Conservation (phyloP, 768 basidiomycete genomes). For the Strobilomyces echinocephalus region DNA sequence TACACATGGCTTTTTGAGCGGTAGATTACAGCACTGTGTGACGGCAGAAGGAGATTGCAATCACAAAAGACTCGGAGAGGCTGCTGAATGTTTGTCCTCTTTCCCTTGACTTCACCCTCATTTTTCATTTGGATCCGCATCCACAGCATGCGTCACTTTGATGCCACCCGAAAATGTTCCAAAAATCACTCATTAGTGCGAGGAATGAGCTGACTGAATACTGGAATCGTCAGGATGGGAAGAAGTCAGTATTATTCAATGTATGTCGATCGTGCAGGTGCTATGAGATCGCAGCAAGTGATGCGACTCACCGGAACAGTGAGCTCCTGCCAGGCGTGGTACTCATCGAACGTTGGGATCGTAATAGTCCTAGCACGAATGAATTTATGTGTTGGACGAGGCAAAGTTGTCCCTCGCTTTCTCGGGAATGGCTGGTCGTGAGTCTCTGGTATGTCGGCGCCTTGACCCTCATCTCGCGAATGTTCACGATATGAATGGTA, state of each 20-base stretch:
- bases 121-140: slow-evolving; percentile 55
- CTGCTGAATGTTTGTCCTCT: slow-evolving; percentile 39
- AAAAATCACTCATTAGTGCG: slow-evolving; percentile 46
- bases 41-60: no score
- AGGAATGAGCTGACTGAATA: slow-evolving; percentile 58
- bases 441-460: slow-evolving; percentile 26
- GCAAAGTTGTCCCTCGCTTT: slow-evolving; percentile 59
- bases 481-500: slow-evolving; percentile 81
- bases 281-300: slow-evolving; percentile 71
- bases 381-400: slow-evolving; percentile 74
- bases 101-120: background rate
- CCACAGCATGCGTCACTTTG: slow-evolving; percentile 72
- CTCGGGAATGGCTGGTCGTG: slow-evolving; percentile 82
- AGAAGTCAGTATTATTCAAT: background rate
- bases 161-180: slow-evolving; percentile 55
- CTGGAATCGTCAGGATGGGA: slow-evolving; percentile 70
- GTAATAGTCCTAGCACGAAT: slow-evolving; percentile 57
- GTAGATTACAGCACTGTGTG: no score
- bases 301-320: background rate
- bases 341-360: no score
- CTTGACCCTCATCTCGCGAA: slow-evolving; percentile 25
- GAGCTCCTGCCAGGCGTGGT: no score
- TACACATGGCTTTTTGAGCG: no score
- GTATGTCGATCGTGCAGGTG: slow-evolving; percentile 45
- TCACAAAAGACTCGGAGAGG: slow-evolving; percentile 54